These are phyloP conservation scores for Pythium coloratum DNA, from an alignment of 352 stramenopile species.

Conservation along the genomic window DNA sequence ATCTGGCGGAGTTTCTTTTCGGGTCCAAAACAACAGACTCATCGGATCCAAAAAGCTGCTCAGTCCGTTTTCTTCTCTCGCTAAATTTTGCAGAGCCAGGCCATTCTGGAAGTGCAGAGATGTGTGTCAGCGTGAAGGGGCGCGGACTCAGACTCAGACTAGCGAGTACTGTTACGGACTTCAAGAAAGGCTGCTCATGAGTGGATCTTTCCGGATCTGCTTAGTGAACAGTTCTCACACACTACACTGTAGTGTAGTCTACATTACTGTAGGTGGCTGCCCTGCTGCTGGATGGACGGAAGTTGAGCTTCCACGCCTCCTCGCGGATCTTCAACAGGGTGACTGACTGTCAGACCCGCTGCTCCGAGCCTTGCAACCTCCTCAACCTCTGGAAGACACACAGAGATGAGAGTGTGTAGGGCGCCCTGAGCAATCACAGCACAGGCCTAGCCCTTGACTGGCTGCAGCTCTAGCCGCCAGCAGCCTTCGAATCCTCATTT, in stretches of 20 bases:
- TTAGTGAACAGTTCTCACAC: neutral
- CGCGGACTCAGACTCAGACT: neutral
- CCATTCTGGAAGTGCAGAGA: neutral
- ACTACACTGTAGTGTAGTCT: too few species aligned
- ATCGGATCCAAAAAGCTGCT: neutral
- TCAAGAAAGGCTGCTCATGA: neutral
- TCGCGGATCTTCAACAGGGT: neutral
- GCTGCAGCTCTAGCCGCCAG: neutral
- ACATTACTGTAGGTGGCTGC: too few species aligned
- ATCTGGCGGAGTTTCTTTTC: neutral
- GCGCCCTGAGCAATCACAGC: too few species aligned
- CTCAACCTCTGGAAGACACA: too few species aligned
- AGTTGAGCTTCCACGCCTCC: neutral
- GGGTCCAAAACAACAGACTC: neutral
- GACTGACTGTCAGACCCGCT: neutral
- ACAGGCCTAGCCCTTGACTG: too few species aligned
- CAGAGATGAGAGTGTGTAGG: too few species aligned
- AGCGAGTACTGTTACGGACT: neutral
- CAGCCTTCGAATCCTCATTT: neutral
- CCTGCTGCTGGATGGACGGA: neutral
- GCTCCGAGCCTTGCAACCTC: neutral
- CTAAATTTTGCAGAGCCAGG: neutral
- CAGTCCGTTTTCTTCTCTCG: neutral
- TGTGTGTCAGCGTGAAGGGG: neutral
- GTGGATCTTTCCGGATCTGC: neutral